phyloP scores from a whole-genome alignment of 1,139 yeast species.

The Geotrichum aggregatum region DNA sequence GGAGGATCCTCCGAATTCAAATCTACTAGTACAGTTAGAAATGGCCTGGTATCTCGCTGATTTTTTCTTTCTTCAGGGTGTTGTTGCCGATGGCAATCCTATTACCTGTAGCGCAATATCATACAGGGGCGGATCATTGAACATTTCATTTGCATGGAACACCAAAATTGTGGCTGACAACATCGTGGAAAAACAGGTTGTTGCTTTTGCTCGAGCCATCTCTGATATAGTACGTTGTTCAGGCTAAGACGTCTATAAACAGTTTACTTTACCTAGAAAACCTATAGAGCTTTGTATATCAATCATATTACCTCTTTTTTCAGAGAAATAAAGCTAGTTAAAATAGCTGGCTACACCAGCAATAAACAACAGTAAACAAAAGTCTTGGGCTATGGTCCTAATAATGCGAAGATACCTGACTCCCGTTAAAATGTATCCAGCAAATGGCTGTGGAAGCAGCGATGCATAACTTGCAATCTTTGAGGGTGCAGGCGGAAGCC shows the following conservation, averaged over 20 bases:
- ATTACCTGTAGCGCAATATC: conserved; percentile 12
- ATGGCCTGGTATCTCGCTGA: conserved; percentile 8
- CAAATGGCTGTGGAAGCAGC: conserved; percentile 34
- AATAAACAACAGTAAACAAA: conserved; percentile 34
- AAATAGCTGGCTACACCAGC: conserved; percentile 27
- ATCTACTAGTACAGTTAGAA: not conserved
- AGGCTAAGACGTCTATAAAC: too few relatives aligned
- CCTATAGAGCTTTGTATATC: not conserved
- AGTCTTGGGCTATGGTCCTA: conserved; percentile 32
- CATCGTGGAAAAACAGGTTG: not conserved
- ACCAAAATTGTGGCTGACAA: conserved; percentile 11
- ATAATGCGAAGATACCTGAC: conserved; percentile 31
- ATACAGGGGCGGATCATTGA: conserved; percentile 6
- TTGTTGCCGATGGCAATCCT: conserved; percentile 15
- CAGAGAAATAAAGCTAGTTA: not conserved
- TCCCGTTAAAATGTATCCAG: conserved; percentile 30
- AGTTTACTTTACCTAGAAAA: too few relatives aligned
- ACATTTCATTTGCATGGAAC: conserved; percentile 11
- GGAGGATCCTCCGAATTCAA: too few relatives aligned
- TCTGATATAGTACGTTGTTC: too few relatives aligned
- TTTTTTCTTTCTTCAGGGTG: conserved; percentile 14
- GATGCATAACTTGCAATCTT: conserved; percentile 30
- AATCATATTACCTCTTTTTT: not conserved
- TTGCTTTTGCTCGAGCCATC: not conserved
- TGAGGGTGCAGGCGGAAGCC: conserved; percentile 31